Percentiles rank a stretch among this genome's conserved stretches.
Evolutionary conservation across 495 filamentous ascomycete species (phyloP).

Genomic region (Trichoderma parareesei): DNA sequence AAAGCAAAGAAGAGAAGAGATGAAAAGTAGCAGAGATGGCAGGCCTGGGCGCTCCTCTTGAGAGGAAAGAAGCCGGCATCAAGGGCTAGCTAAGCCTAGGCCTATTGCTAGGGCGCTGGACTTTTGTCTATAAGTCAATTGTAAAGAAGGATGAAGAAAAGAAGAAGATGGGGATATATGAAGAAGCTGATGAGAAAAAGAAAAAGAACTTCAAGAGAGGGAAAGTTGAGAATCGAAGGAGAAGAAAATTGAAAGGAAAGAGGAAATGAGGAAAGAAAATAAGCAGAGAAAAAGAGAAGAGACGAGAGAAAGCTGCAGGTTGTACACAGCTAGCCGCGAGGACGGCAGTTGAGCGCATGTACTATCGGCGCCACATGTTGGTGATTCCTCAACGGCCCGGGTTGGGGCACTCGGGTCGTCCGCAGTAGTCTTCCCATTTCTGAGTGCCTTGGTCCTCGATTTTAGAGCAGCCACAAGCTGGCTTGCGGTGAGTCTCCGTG

Average conservation of each 20-base stretch:
- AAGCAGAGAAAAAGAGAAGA: not conserved
- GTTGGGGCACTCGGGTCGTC: conserved; percentile 10
- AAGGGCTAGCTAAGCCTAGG: not conserved
- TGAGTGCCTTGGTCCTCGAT: not conserved
- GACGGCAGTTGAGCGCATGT: not conserved
- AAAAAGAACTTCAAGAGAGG: not conserved
- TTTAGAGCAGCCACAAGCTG: conserved; percentile 6
- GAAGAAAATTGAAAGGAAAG: not conserved
- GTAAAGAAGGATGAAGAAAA: not conserved
- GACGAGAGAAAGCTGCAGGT: not conserved
- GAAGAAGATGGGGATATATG: not conserved
- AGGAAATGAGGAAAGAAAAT: not conserved
- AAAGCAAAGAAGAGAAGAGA: not conserved
- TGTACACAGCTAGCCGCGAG: not conserved
- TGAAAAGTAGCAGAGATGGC: not conserved
- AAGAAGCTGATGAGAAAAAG: not conserved
- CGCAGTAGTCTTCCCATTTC: conserved; percentile 8
- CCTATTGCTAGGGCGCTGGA: not conserved
- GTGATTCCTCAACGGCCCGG: not conserved
- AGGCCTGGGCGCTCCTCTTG: not conserved
- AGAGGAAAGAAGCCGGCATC: not conserved
- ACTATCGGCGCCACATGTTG: not conserved
- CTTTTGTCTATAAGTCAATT: not conserved
- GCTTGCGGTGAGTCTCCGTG: not conserved
- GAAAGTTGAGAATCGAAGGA: not conserved